Conservation (phyloP, 495 filamentous ascomycete species). For the Penicillium coffeae region DNA sequence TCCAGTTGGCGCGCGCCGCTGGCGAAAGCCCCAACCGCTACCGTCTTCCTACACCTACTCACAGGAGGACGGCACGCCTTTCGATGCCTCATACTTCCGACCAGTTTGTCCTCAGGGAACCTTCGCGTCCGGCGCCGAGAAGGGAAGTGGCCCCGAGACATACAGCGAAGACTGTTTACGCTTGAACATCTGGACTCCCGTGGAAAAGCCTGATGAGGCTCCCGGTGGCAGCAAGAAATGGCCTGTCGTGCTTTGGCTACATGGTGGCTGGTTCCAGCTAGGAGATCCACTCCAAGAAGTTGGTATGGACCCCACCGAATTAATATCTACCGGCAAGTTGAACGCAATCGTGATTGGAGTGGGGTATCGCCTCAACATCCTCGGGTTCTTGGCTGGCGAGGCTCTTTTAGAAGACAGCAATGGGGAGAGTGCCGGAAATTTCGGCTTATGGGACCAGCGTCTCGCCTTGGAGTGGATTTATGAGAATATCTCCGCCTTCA, state of each 20-base stretch:
- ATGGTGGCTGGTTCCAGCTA: conserved; percentile 51
- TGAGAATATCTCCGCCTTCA: conserved; percentile 52
- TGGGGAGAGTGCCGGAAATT: conserved; percentile 50
- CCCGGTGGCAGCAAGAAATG: conserved; percentile 38
- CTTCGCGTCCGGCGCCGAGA: conserved; percentile 20
- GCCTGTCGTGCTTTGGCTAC: conserved; percentile 55
- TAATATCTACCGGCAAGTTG: conserved; percentile 46
- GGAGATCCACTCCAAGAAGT: conserved; percentile 33
- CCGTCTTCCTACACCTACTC: conserved; percentile 32
- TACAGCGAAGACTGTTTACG: conserved; percentile 46
- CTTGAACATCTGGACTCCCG: conserved; percentile 41
- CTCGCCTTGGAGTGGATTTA: conserved; percentile 56
- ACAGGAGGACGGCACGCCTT: conserved; percentile 10
- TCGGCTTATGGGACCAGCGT: conserved; percentile 60
- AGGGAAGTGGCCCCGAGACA: conserved; percentile 11
- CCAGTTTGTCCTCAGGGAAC: conserved; percentile 41
- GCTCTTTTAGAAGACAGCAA: conserved; percentile 33
- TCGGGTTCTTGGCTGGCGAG: conserved; percentile 56
- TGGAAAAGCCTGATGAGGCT: conserved; percentile 13
- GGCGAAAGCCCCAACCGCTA: conserved; percentile 38
- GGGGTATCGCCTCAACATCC: conserved; percentile 58
- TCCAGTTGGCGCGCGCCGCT: conserved; percentile 37
- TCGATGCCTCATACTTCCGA: conserved; percentile 42
- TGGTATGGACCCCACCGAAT: conserved; percentile 39
- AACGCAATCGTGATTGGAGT: conserved; percentile 52